A percentile compares a stretch with the other conserved stretches of the same genome.
Evolutionary conservation across 257 asterid genomes (phyloP).

Genomic region (Gardenia jasminoides): DNA sequence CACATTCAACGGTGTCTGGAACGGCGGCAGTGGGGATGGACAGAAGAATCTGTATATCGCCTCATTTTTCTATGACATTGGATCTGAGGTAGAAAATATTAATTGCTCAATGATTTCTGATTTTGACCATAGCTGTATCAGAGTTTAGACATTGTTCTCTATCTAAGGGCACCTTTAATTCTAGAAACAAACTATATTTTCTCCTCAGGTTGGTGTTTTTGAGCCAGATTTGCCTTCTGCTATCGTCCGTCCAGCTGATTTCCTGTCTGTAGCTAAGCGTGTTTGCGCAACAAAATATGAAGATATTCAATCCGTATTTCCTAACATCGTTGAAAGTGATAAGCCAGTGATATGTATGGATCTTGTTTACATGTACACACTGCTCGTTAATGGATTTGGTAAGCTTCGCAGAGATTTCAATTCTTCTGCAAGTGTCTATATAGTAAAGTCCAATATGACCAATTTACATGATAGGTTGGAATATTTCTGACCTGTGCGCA

Average conservation of each 20-base stretch:
- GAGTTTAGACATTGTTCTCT: neutral
- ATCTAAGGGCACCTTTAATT: no score
- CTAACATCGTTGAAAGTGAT: conserved; percentile 10
- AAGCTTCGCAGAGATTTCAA: neutral
- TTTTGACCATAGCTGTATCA: no score
- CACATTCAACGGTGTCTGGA: conserved; percentile 36
- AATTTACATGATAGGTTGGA: neutral
- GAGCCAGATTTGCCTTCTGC: conserved; percentile 5
- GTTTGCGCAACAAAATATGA: conserved; percentile 23
- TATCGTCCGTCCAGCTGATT: conserved; percentile 16
- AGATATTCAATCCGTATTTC: conserved; percentile 14
- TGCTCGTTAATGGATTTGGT: conserved; percentile 44
- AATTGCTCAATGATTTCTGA: no score
- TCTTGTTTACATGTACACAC: conserved; percentile 27
- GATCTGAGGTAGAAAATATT: conserved; percentile 11
- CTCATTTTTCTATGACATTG: conserved; percentile 27
- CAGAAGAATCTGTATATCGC: conserved; percentile 18
- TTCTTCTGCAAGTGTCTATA: no score
- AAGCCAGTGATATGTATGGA: conserved; percentile 35
- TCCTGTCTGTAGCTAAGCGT: conserved; percentile 21
- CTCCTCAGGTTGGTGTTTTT: conserved; percentile 25
- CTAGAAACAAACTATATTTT: neutral
- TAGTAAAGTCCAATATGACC: neutral
- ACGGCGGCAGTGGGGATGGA: conserved; percentile 27
- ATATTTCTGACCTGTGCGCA: no score